Conservation (phyloP, 2,329 filamentous ascomycete genomes). For the Spiromastix sp. region DNA sequence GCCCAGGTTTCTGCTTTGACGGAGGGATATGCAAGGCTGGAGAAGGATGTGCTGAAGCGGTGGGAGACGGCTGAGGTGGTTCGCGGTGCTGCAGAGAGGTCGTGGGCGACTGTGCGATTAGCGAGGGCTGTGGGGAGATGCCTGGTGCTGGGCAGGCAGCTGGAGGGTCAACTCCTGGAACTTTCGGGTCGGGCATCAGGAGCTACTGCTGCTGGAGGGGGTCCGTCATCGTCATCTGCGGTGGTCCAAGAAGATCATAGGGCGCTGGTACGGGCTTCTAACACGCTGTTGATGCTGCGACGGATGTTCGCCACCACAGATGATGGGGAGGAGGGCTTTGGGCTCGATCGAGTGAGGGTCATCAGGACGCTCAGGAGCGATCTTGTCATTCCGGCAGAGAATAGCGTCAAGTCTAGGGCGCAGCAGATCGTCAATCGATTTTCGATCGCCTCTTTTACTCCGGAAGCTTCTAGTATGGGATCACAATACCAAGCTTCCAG, state of each 20-base stretch:
- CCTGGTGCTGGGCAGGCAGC: slow-evolving; percentile 69
- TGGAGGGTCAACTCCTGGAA: slow-evolving; percentile 77
- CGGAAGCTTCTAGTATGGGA: slow-evolving; percentile 11
- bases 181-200: slow-evolving; percentile 36
- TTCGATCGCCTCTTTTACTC: slow-evolving; percentile 52
- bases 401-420: slow-evolving; percentile 59
- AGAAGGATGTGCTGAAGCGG: slow-evolving; percentile 76
- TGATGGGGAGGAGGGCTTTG: slow-evolving; percentile 63
- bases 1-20: slow-evolving; percentile 69
- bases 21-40: slow-evolving; percentile 73
- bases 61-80: slow-evolving; percentile 82
- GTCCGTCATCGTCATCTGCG: slow-evolving; percentile 18
- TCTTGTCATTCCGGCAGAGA: slow-evolving; percentile 62
- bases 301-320: slow-evolving; percentile 60
- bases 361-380: slow-evolving; percentile 60
- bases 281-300: slow-evolving; percentile 65
- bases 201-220: slow-evolving; percentile 23
- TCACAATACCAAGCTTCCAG: slow-evolving; percentile 21
- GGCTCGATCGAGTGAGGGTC: slow-evolving; percentile 62
- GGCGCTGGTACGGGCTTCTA: slow-evolving; percentile 69
- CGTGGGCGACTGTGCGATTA: slow-evolving; percentile 71
- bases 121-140: slow-evolving; percentile 67
- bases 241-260: slow-evolving; percentile 58
- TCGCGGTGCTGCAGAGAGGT: slow-evolving; percentile 60
- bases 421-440: slow-evolving; percentile 79